phyloP scores from a whole-genome alignment of 148 eudicot genomes.

The Fagopyrum homotropicum region DNA sequence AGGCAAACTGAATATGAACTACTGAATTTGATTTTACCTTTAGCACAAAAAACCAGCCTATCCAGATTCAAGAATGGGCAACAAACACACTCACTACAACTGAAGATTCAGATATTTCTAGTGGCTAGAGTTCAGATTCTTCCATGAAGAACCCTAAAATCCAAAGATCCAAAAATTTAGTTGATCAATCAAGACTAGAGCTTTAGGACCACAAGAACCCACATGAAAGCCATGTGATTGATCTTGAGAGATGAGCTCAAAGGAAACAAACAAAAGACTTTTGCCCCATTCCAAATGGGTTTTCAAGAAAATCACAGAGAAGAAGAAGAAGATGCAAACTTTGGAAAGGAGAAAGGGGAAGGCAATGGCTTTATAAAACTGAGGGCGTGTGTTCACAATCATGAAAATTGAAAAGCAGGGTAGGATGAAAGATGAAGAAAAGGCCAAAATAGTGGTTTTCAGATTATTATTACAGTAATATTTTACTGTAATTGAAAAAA shows the following conservation, averaged over 20 bases:
- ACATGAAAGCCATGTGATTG: slow-evolving; percentile 8
- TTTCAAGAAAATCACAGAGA: background rate
- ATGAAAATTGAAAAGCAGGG: slow-evolving; percentile 4
- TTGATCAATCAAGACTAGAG: background rate
- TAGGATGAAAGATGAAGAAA: background rate
- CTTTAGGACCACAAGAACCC: slow-evolving; percentile 5
- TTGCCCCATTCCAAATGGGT: slow-evolving; percentile 10
- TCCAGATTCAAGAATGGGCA: background rate
- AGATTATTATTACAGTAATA: background rate
- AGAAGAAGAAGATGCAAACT: slow-evolving; percentile 3
- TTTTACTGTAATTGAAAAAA: background rate
- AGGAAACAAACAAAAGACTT: background rate
- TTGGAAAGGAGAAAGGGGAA: background rate
- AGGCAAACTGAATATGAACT: background rate
- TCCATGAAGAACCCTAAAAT: slow-evolving; percentile 1
- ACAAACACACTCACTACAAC: background rate
- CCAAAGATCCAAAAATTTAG: background rate
- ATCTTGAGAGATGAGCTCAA: background rate
- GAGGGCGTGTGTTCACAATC: slow-evolving; percentile 8
- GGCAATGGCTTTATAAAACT: slow-evolving; percentile 8
- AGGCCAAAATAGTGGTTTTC: slow-evolving; percentile 10
- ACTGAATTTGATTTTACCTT: background rate
- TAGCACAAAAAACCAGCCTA: background rate
- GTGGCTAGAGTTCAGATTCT: slow-evolving; percentile 6
- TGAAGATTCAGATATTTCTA: background rate